A percentile compares a stretch with the other conserved stretches of the same genome.
These are phyloP conservation scores for Claviceps quebecensis DNA, from an alignment of 2,329 filamentous ascomycete species.

Conservation along the genomic window DNA sequence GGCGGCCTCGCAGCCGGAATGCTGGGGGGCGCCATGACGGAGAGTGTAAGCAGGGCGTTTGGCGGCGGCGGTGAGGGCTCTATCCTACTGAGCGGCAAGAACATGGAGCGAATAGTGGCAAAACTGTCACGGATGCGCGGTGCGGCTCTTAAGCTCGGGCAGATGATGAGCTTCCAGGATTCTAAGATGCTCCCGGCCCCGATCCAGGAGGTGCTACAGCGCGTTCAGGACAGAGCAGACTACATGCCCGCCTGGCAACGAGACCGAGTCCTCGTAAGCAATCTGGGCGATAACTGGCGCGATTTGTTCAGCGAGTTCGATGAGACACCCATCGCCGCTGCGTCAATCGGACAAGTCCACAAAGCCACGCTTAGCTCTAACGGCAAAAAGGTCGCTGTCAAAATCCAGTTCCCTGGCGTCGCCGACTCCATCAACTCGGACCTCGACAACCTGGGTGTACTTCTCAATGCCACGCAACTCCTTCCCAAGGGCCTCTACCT, in stretches of 20 bases:
- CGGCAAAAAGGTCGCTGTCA: constrained; percentile 72
- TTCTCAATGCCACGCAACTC: constrained; percentile 79
- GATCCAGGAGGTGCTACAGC: constrained; percentile 79
- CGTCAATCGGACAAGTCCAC: constrained; percentile 95
- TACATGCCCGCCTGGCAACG: constrained; percentile 96
- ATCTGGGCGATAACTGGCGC: constrained; percentile 75
- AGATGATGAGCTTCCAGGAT: constrained; percentile 98
- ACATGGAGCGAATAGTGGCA: constrained; percentile 84
- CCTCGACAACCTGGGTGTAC: constrained; percentile 79
- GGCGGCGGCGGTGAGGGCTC: constrained; percentile 57
- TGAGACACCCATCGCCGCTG: constrained; percentile 83
- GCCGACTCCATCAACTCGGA: constrained; percentile 94
- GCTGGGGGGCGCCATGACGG: constrained; percentile 81
- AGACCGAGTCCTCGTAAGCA: constrained; percentile 64
- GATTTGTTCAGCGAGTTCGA: constrained; percentile 73
- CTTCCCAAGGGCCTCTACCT: constrained; percentile 86
- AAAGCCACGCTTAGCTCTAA: constrained; percentile 65
- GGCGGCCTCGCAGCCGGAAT: constrained; percentile 85
- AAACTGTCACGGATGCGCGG: constrained; percentile 94
- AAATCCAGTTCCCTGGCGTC: constrained; percentile 94
- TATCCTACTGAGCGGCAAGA: constrained; percentile 72
- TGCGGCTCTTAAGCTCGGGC: constrained; percentile 89
- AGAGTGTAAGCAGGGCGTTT: constrained; percentile 67
- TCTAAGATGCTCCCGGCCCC: constrained; percentile 81
- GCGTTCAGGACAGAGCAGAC: constrained; percentile 91